Percentiles rank a stretch among this genome's conserved stretches.
These are phyloP conservation scores for Penicillium sp. DNA, from an alignment of 2,329 filamentous ascomycete genomes.

Conservation along the genomic window DNA sequence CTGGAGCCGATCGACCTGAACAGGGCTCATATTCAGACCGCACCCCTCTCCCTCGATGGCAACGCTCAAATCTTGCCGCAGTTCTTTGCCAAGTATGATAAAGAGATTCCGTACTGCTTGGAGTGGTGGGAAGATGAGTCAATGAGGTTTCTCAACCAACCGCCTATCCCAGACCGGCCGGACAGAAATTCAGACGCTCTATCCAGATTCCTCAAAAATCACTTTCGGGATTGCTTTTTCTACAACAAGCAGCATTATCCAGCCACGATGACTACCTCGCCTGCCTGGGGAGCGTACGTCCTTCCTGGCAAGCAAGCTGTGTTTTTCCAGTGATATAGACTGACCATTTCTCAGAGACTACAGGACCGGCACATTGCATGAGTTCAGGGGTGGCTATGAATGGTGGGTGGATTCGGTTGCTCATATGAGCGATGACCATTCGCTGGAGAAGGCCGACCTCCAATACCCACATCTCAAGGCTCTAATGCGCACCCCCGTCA, in stretches of 20 bases:
- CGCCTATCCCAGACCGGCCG: background rate
- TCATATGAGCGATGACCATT: background rate
- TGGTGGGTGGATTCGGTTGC: background rate
- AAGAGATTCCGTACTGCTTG: background rate
- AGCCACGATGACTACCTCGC: background rate
- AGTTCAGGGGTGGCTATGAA: background rate
- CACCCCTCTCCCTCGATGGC: background rate
- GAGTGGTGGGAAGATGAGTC: background rate
- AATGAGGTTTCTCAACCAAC: background rate
- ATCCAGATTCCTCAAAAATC: background rate
- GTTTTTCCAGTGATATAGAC: background rate
- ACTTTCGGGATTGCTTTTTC: background rate
- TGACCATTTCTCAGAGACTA: background rate
- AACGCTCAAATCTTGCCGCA: background rate
- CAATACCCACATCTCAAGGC: background rate
- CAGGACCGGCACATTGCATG: background rate
- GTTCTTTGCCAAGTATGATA: background rate
- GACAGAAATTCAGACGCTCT: background rate
- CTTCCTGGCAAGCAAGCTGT: background rate
- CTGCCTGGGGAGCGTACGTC: background rate
- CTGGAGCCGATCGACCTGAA: background rate
- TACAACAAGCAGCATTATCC: background rate
- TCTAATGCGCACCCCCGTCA: background rate
- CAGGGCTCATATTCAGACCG: background rate
- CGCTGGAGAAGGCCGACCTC: background rate